Conservation (phyloP, 2,329 filamentous ascomycete species). For the Drechslera avenae region DNA sequence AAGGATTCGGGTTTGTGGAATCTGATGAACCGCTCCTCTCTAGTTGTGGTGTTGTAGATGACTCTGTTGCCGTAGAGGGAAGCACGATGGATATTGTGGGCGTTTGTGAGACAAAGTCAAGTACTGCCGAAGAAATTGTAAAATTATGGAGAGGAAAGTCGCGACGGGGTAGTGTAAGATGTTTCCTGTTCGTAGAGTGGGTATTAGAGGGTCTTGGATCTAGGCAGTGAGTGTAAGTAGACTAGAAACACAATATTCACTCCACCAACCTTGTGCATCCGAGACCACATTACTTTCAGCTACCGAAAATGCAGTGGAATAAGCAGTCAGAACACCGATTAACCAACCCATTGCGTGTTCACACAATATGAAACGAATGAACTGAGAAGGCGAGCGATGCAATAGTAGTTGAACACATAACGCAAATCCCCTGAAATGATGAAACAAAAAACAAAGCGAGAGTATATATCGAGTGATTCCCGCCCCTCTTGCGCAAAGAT, state of each 20-base stretch:
- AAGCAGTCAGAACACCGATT: constrained; percentile 33
- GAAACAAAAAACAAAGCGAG: constrained; percentile 35
- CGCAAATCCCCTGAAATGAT: constrained; percentile 21
- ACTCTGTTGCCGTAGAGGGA: neutral
- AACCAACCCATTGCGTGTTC: constrained; percentile 46
- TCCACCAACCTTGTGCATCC: constrained; percentile 3
- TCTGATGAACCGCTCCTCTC: neutral
- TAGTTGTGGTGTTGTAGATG: neutral
- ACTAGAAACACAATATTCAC: neutral
- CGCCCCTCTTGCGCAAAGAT: constrained; percentile 29
- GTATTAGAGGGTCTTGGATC: constrained; percentile 2
- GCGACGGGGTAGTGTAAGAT: constrained; percentile 12
- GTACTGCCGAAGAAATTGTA: constrained; percentile 4
- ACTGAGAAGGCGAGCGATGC: constrained; percentile 14
- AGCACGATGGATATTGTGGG: neutral
- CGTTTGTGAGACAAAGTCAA: neutral
- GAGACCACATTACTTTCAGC: neutral
- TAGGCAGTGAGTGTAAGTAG: neutral
- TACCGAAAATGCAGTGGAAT: constrained; percentile 8
- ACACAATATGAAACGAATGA: constrained; percentile 31
- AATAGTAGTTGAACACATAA: constrained; percentile 14
- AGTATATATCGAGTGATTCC: constrained; percentile 29
- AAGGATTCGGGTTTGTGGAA: neutral
- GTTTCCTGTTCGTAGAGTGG: neutral
- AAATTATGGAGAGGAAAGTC: constrained; percentile 10